Evolutionary conservation across 192 early-diverging fungal species (phyloP).

Genomic region (Podila epicladia): DNA sequence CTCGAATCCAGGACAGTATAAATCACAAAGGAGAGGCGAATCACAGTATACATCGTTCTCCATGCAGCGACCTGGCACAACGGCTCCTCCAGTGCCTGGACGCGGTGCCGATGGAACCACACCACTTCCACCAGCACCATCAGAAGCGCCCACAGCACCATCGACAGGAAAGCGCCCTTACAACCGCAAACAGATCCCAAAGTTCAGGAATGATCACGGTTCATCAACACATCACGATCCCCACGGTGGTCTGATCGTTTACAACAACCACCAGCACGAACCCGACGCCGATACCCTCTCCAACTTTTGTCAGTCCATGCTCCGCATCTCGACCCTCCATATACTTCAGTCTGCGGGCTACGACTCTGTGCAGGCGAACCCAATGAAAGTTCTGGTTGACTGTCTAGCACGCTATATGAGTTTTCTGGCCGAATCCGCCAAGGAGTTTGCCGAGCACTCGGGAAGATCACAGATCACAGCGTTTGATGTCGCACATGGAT

Average conservation of each 20-base stretch:
- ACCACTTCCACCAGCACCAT: not conserved
- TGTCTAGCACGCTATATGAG: slow-evolving; percentile 60
- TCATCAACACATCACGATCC: slow-evolving; percentile 11
- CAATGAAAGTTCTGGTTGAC: slow-evolving; percentile 59
- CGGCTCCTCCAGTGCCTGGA: slow-evolving; percentile 1
- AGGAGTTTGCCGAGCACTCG: slow-evolving; percentile 57
- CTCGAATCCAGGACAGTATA: too few species aligned
- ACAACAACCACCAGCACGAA: slow-evolving; percentile 26
- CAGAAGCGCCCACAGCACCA: slow-evolving; percentile 1
- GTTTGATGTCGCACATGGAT: slow-evolving; percentile 52
- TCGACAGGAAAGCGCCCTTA: slow-evolving; percentile 24
- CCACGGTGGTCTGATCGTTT: slow-evolving; percentile 14
- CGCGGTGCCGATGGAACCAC: slow-evolving; percentile 13
- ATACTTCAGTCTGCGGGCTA: slow-evolving; percentile 64
- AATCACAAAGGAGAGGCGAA: too few species aligned
- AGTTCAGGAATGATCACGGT: slow-evolving; percentile 16
- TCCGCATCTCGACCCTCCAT: slow-evolving; percentile 59
- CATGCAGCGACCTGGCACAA: slow-evolving; percentile 1
- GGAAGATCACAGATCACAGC: slow-evolving; percentile 55
- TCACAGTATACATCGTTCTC: not conserved
- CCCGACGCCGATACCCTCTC: slow-evolving; percentile 25
- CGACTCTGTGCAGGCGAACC: slow-evolving; percentile 54
- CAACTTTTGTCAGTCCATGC: slow-evolving; percentile 60
- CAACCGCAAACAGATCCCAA: slow-evolving; percentile 15
- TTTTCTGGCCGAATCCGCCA: slow-evolving; percentile 55